Conservation (phyloP, 768 basidiomycete species). For the Russula compacta region DNA sequence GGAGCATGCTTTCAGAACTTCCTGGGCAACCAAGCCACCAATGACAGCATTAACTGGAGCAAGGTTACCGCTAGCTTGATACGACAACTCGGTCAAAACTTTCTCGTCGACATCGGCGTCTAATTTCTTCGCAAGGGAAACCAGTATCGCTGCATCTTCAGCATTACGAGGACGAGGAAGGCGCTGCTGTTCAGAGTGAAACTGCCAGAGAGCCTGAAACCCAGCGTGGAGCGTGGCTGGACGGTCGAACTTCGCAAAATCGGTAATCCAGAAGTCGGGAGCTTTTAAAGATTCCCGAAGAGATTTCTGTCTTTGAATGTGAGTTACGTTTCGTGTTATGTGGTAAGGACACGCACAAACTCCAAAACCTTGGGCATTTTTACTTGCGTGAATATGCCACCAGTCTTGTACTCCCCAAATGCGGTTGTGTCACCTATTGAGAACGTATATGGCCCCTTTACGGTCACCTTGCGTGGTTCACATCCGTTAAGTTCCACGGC, state of each 20-base stretch:
- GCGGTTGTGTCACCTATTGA: slow-evolving; percentile 85
- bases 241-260: slow-evolving; percentile 95
- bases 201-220: slow-evolving; percentile 88
- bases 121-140: slow-evolving; percentile 71
- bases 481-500: slow-evolving; percentile 88
- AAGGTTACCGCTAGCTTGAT: slow-evolving; percentile 85
- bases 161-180: slow-evolving; percentile 77
- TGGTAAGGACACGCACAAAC: slow-evolving; percentile 54
- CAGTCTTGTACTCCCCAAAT: slow-evolving; percentile 67
- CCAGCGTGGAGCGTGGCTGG: slow-evolving; percentile 85
- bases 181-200: slow-evolving; percentile 50
- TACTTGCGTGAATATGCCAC: slow-evolving; percentile 95
- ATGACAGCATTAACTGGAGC: slow-evolving; percentile 88
- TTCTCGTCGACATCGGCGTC: slow-evolving; percentile 73
- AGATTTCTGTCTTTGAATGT: slow-evolving; percentile 61
- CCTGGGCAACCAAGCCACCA: slow-evolving; percentile 97
- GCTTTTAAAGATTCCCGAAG: slow-evolving; percentile 71
- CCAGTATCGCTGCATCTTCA: slow-evolving; percentile 65
- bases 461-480: slow-evolving; percentile 83
- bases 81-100: slow-evolving; percentile 73
- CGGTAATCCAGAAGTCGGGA: slow-evolving; percentile 89
- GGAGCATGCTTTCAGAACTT: slow-evolving; percentile 92
- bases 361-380: slow-evolving; percentile 97
- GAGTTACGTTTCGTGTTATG: background rate
- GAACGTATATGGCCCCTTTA: slow-evolving; percentile 98